Evolutionary conservation across 202 grass and related monocot species (phyloP).

Genomic region (Hordeum pubiflorum): DNA sequence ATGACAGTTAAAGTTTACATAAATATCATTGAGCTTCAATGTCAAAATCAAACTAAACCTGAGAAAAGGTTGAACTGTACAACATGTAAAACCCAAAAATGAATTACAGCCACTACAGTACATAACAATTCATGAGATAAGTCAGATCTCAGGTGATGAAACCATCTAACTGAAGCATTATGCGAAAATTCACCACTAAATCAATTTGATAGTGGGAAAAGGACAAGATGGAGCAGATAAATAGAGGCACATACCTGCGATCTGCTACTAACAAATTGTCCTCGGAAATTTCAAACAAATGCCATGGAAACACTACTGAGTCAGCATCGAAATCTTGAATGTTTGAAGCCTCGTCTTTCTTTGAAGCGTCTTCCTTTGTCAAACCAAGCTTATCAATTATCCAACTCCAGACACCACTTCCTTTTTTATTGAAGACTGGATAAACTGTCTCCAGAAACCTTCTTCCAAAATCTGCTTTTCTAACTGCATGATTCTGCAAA

Average conservation of each 20-base stretch:
- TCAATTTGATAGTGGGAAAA: constrained; percentile 8
- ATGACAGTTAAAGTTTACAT: neutral
- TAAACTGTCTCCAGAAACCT: constrained; percentile 71
- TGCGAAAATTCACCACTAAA: neutral
- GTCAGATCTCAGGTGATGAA: constrained; percentile 1
- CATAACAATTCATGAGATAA: neutral
- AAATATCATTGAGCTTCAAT: neutral
- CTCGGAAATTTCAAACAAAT: constrained; percentile 55
- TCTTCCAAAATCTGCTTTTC: constrained; percentile 73
- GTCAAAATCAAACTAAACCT: neutral
- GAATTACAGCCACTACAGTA: neutral
- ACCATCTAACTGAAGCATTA: neutral
- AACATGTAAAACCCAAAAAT: constrained; percentile 1
- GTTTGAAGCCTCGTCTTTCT: constrained; percentile 34
- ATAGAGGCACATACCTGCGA: constrained; percentile 38
- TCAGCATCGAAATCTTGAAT: constrained; percentile 38
- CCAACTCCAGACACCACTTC: constrained; percentile 60
- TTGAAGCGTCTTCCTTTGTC: constrained; percentile 40
- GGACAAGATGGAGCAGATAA: neutral
- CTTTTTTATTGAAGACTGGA: constrained; percentile 45
- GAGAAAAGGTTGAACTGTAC: neutral
- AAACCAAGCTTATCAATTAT: constrained; percentile 73
- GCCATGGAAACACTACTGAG: constrained; percentile 55
- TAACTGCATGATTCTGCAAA: constrained; percentile 68
- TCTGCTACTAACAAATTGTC: constrained; percentile 60